Base-by-base conservation (phyloP, 176 grass and related monocot genomes). In the Zizania latifolia region DNA sequence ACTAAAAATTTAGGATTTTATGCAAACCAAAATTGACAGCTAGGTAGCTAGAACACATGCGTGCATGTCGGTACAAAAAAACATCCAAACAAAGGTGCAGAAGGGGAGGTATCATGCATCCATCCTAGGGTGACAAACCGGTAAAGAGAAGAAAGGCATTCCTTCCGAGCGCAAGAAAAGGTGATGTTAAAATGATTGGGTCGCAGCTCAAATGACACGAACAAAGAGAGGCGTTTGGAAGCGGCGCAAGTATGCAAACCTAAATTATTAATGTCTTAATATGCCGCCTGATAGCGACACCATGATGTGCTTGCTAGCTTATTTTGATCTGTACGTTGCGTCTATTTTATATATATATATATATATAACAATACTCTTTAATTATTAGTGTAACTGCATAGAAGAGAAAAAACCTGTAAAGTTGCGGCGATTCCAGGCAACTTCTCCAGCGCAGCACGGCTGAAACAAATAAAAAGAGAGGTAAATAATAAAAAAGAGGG, bases 121-220 rank as follows among this genome's bases (percentile, higher is more conserved):
- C 68, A 73, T 53, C 68, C 61, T 74, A 79, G 86, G 86, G 75
- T 69, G 54, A 62, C 80, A 88, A 79, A 75, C 54, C 54, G 68
- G 74, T 78, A 78, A 78, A 87, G 67, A 82, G 74, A 54, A 70
- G 55, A 83, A 77, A 61, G 79, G 39, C 26, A 22, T 58, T n/a
- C 58, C 60, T 81, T 60, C 24, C 61, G 38, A 30, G 69, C 62
- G 81, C 62, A 75, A 68, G 54, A 75, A 83, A 88, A 83, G 86
- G 75, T 57, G 70, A 79, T 74, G 62, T 68, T 79, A 83, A 83
- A 83, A 83, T 88, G 69, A 83, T 83, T 75, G 62, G 80, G 80
- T 74, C 69, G 62, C 54, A 27, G 56, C 39, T 58, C 68, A 83
- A 88, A 83, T 88, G 80, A 88, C 84, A 88, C 79, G 81, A 88